phyloP scores from a whole-genome alignment of 495 filamentous ascomycete genomes.

The Neurospora hispaniola region DNA sequence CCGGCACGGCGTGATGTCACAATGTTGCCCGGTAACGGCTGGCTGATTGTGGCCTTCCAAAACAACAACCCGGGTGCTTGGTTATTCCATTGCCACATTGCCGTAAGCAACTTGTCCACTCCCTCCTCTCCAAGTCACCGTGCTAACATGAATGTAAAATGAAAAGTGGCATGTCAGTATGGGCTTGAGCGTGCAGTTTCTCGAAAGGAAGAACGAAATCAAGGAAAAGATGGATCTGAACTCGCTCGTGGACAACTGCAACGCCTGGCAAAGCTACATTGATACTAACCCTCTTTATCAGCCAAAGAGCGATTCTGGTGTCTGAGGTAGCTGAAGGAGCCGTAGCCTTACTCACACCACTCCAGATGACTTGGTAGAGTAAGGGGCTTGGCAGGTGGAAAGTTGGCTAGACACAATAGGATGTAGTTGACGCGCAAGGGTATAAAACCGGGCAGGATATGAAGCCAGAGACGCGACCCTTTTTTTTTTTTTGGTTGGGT shows the following conservation, averaged over 20 bases:
- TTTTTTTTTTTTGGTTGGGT: not conserved
- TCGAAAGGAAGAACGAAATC: slow-evolving; percentile 22
- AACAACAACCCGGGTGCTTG: slow-evolving; percentile 44
- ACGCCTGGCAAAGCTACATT: slow-evolving; percentile 8
- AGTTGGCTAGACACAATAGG: not conserved
- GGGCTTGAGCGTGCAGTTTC: slow-evolving; percentile 37
- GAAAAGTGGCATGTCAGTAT: slow-evolving; percentile 28
- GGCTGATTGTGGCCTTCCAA: slow-evolving; percentile 38
- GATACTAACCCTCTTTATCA: not conserved
- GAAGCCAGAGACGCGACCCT: not conserved
- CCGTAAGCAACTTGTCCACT: slow-evolving; percentile 4
- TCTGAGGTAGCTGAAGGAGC: not conserved
- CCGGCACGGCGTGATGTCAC: slow-evolving; percentile 20
- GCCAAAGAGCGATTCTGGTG: not conserved
- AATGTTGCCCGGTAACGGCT: slow-evolving; percentile 35
- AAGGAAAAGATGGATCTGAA: slow-evolving; percentile 3
- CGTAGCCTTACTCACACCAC: not conserved
- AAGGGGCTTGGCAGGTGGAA: not conserved
- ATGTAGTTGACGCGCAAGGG: not conserved
- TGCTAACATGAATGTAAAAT: not conserved
- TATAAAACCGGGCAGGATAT: not conserved
- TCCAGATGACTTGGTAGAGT: not conserved
- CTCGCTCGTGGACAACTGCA: slow-evolving; percentile 6
- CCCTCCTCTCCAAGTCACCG: not conserved
- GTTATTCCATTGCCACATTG: slow-evolving; percentile 46